Conservation (phyloP, 352 stramenopile species). For the Phytophthora fragariaefolia region DNA sequence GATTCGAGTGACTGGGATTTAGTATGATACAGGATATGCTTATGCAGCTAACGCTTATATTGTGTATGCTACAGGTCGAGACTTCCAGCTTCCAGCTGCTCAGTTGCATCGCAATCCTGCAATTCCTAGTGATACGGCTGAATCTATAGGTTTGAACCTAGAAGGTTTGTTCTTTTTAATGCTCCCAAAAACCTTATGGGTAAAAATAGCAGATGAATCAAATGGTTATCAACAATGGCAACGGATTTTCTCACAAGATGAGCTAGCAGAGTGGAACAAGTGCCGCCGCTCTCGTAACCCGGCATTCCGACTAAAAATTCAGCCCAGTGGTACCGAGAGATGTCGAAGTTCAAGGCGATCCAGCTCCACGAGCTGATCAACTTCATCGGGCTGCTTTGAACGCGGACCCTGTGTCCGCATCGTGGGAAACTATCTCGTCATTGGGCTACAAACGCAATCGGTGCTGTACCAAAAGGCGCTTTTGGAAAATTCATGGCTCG, state of each 20-base stretch:
- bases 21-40: neutral
- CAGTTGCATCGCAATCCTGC: no score
- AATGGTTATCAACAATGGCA: conserved; percentile 4
- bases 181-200: neutral
- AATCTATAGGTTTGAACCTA: no score
- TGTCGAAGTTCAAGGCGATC: neutral
- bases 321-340: neutral
- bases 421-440: neutral
- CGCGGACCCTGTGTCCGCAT: neutral
- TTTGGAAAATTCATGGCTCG: conserved; percentile 8
- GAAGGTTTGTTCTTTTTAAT: no score
- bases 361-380: neutral
- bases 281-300: neutral
- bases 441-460: neutral
- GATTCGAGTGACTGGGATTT: neutral
- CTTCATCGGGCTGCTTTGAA: neutral
- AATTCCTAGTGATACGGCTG: no score
- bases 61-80: neutral
- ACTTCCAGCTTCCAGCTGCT: no score
- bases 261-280: neutral
- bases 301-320: neutral
- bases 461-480: conserved; percentile 2
- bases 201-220: neutral
- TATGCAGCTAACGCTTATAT: neutral
- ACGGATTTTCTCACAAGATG: neutral